Conservation (phyloP, 2,329 filamentous ascomycete species). For the Fusarium virguliforme region DNA sequence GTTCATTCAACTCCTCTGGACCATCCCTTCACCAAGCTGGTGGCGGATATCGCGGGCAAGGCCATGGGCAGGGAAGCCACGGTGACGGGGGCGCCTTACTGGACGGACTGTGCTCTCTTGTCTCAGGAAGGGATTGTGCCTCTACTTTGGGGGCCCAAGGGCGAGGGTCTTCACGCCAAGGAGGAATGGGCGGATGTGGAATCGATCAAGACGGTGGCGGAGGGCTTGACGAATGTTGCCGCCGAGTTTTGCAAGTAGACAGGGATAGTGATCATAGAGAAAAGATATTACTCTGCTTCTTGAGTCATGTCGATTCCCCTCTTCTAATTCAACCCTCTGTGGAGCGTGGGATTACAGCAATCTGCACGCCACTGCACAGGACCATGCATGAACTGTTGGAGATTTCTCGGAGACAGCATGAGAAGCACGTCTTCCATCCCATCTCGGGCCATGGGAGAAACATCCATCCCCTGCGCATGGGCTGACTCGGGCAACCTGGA, state of each 20-base stretch:
- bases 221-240: constrained; percentile 49
- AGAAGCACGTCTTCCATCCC: neutral
- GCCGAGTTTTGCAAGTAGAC: constrained; percentile 52
- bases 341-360: neutral
- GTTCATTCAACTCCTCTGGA: constrained; percentile 59
- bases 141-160: constrained; percentile 64
- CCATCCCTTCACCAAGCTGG: constrained; percentile 60
- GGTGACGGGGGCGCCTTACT: constrained; percentile 58
- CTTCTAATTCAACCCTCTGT: neutral
- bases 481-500: no score
- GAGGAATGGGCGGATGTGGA: constrained; percentile 66
- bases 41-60: constrained; percentile 49
- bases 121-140: constrained; percentile 62
- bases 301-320: neutral
- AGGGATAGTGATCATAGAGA: neutral
- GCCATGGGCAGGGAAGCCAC: constrained; percentile 50
- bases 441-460: neutral
- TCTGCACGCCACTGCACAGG: neutral
- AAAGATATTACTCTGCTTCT: neutral
- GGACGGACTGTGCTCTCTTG: constrained; percentile 68
- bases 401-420: neutral
- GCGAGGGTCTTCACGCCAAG: constrained; percentile 66
- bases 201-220: constrained; percentile 58
- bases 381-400: neutral
- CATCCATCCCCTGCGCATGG: no score